A percentile compares a stretch with the other conserved stretches of the same genome.
phyloP scores from a whole-genome alignment of 306 rosid genomes.

The Dryas alaskensis region DNA sequence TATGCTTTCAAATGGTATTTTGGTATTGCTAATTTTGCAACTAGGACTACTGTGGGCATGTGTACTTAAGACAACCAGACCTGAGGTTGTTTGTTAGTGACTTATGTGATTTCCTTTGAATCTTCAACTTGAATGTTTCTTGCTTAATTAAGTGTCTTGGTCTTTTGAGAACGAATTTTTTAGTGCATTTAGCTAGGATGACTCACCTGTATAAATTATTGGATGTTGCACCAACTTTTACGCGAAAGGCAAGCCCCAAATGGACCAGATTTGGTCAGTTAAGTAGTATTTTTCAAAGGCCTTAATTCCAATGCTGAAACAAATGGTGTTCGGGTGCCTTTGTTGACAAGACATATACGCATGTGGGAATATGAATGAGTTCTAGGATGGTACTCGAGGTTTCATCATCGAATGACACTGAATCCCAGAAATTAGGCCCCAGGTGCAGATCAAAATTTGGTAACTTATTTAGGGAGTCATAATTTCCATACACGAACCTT shows the following conservation, averaged over 20 bases:
- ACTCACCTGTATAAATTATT: constrained; percentile 38
- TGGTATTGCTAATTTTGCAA: too few relatives aligned
- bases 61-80: too few relatives aligned
- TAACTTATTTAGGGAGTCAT: constrained; percentile 28
- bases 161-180: too few relatives aligned
- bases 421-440: constrained; percentile 43
- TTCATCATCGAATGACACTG: constrained; percentile 17
- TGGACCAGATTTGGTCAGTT: constrained; percentile 15
- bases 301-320: constrained; percentile 52
- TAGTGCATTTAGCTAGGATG: not conserved
- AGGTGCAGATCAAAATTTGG: constrained; percentile 49
- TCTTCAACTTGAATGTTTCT: too few relatives aligned
- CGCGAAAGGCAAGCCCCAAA: constrained; percentile 25
- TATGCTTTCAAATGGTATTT: too few relatives aligned
- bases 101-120: too few relatives aligned
- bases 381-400: constrained; percentile 8
- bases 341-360: constrained; percentile 42
- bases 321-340: constrained; percentile 45
- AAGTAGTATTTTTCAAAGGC: constrained; percentile 31
- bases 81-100: too few relatives aligned
- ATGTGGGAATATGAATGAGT: constrained; percentile 36
- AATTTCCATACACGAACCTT: constrained; percentile 42
- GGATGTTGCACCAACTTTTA: constrained; percentile 33
- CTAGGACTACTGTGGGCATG: too few relatives aligned
- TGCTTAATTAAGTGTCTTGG: not conserved